Base-by-base conservation (phyloP, 345 rosid genomes). In the Euphorbia lathyris region DNA sequence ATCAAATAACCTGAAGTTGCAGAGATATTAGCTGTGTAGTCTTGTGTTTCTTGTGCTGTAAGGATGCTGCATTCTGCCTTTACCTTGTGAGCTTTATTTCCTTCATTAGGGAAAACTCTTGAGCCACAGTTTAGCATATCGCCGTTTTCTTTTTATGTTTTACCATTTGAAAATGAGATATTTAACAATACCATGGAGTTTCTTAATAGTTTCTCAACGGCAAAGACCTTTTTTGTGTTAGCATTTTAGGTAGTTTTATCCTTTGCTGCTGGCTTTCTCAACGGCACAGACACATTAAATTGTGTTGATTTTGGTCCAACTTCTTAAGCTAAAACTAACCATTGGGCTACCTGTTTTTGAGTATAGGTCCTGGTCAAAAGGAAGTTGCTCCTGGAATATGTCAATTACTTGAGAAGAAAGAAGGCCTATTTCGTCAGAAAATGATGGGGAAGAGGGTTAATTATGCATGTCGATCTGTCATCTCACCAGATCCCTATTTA, bases 391-490 rank as follows among this genome's bases (percentile, higher is more conserved):
- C 85, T 19, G 99, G 99, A 63, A 90, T 92, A 74, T 85, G 90
- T 72, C 99, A 95, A 78, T 81, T 95, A 82, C 89, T 95, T 74
- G 99, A 95, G 83, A 95, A 86, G 76, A 95, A 95, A 77, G 98
- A 95, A 80, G 99, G 99, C 65, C 67, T 95, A 62, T 95, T 92
- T 75, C 94, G 99, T 32, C 99, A 95, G 74, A 95, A 92, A 76
- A 84, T 95, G 98, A 95, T 95, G 99, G 99, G 99, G 70, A 95
- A 95, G 86, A 84, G 99, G 80, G 99, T 95, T 63, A 95, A 95
- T 81, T 89, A 83, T 81, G 98, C 99, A 14, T 95, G 99, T 68
- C 86, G 98, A 47, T 95, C 99, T 71, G 99, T 95, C 62, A 95
- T 95, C 77, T 95, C 99, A n/a, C 99, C 99, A 62, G 99, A 95